These are phyloP conservation scores for Xylariales sp. DNA, from an alignment of 2,329 filamentous ascomycete genomes.

Conservation along the genomic window DNA sequence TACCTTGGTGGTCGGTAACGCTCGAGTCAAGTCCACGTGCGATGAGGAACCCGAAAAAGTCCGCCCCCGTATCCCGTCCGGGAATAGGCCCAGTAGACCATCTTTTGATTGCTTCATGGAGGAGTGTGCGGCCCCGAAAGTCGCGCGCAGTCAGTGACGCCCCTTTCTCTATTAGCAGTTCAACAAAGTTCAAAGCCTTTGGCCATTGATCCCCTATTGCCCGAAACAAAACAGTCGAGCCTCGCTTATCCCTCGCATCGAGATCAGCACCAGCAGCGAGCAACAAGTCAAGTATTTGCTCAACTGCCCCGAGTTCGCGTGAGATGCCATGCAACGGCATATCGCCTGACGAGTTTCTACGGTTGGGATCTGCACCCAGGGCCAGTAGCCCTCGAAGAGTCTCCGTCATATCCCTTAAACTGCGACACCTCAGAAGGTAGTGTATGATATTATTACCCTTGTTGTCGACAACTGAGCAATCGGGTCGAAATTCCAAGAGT, in stretches of 20 bases:
- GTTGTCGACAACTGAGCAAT: conserved; percentile 19
- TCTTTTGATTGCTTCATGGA: conserved; percentile 24
- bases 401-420: background rate
- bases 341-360: conserved; percentile 13
- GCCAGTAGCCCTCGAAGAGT: conserved; percentile 8
- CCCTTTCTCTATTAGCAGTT: conserved; percentile 15
- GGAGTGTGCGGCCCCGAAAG: conserved; percentile 20
- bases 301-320: background rate
- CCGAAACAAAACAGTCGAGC: conserved; percentile 17
- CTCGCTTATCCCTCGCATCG: conserved; percentile 10
- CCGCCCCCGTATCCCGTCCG: no score
- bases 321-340: conserved; percentile 5
- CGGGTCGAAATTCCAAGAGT: conserved; percentile 19
- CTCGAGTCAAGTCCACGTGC: no score
- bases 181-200: background rate
- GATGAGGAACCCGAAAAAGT: no score
- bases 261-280: conserved; percentile 23
- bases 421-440: background rate
- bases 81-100: no score
- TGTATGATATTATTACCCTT: conserved; percentile 15
- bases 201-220: no score
- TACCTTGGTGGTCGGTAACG: conserved; percentile 14
- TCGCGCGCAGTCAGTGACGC: conserved; percentile 10
- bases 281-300: conserved; percentile 26
- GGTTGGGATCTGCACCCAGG: conserved; percentile 21